Evolutionary conservation across 192 early-diverging fungal genomes (phyloP).

Genomic region (Entomortierella beljakovae): DNA sequence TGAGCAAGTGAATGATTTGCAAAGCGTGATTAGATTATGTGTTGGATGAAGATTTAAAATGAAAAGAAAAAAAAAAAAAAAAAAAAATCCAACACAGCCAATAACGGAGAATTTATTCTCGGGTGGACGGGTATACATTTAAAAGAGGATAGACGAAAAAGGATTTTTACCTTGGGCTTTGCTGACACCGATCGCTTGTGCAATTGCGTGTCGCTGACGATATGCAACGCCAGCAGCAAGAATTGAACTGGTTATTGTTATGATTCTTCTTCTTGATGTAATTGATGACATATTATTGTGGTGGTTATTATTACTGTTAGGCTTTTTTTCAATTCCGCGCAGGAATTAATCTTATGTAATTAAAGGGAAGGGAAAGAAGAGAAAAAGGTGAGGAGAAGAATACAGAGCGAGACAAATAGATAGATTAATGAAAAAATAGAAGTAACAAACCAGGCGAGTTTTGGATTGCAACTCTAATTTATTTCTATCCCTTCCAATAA

Average conservation of each 20-base stretch:
- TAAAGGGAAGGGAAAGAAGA: no score
- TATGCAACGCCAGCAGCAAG: not conserved
- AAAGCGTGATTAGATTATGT: not conserved
- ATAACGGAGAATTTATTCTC: not conserved
- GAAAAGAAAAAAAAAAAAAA: not conserved
- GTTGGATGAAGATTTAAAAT: not conserved
- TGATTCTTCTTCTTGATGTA: not conserved
- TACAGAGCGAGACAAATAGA: no score
- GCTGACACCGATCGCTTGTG: not conserved
- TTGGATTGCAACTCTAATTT: no score
- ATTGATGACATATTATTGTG: not conserved
- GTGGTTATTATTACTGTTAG: no score
- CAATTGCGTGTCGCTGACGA: slow-evolving; percentile 12
- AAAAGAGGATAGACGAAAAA: no score
- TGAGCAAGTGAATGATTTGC: not conserved
- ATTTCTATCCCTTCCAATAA: no score
- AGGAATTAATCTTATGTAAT: no score
- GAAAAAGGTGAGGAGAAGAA: no score
- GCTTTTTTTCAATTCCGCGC: no score
- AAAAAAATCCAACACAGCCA: not conserved
- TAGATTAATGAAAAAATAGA: no score
- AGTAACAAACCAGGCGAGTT: no score
- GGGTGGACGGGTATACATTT: no score
- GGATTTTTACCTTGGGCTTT: not conserved
- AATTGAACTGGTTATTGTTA: not conserved